Evolutionary conservation across 257 asterid species (phyloP).

Genomic region (Nicotiana obtusifolia): DNA sequence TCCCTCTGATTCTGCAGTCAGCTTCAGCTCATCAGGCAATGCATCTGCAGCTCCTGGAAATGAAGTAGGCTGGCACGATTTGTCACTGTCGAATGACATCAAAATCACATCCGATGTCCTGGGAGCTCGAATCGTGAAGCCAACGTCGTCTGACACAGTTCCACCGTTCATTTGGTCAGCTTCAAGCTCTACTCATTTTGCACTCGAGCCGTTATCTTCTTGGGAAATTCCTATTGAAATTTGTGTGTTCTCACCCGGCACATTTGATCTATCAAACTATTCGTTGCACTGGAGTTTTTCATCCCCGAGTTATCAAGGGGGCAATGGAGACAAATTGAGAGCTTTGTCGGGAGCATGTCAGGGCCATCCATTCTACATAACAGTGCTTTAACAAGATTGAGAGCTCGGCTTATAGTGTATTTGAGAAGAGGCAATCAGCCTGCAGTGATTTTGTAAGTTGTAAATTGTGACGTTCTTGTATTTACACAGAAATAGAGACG

Average conservation of each 20-base stretch:
- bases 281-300: constrained; percentile 58
- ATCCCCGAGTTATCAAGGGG: constrained; percentile 16
- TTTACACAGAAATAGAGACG: constrained; percentile 22
- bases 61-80: constrained; percentile 85
- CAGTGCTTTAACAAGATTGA: constrained; percentile 68
- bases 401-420: constrained; percentile 1
- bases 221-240: constrained; percentile 58
- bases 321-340: constrained; percentile 16
- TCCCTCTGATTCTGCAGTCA: constrained; percentile 43
- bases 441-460: constrained; percentile 29
- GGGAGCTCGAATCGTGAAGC: constrained; percentile 34
- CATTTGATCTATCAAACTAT: constrained; percentile 82
- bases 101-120: constrained; percentile 45
- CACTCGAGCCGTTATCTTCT: constrained; percentile 55
- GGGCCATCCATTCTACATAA: constrained; percentile 64
- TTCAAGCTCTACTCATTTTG: constrained; percentile 53
- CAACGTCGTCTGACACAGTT: constrained; percentile 32
- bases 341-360: constrained; percentile 53
- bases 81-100: constrained; percentile 38
- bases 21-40: constrained; percentile 19
- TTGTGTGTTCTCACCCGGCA: constrained; percentile 74
- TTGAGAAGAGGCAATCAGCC: constrained; percentile 1
- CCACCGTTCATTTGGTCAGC: constrained; percentile 86
- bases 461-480: constrained; percentile 25
- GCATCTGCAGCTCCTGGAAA: constrained; percentile 39